Percentiles rank a stretch among this genome's conserved stretches.
phyloP scores from a whole-genome alignment of 441 rosid genomes.

The Croton laevigatus region DNA sequence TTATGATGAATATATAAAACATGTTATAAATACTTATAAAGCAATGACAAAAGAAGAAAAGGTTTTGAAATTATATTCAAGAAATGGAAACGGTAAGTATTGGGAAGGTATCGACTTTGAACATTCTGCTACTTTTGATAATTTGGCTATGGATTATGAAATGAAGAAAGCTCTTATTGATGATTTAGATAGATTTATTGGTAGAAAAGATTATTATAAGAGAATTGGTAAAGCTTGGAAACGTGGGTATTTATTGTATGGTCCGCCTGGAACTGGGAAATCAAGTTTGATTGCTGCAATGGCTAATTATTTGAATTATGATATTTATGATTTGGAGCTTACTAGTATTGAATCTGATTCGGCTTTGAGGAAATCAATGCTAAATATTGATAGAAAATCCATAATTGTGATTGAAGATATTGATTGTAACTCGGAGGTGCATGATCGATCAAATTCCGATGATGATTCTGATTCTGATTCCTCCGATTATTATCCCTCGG shows the following conservation, averaged over 20 bases:
- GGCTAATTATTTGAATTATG: not conserved
- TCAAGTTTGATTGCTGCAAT: not conserved
- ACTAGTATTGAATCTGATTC: not conserved
- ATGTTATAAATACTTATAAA: not conserved
- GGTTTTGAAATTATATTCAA: not conserved
- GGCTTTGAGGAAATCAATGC: not conserved
- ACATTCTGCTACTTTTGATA: slow-evolving; percentile 13
- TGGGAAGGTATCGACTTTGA: not conserved
- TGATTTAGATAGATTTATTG: slow-evolving; percentile 35
- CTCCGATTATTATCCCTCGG: too few relatives aligned
- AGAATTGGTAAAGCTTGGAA: slow-evolving; percentile 40
- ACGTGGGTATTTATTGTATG: slow-evolving; percentile 36
- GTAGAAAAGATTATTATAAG: slow-evolving; percentile 29
- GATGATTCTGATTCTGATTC: too few relatives aligned
- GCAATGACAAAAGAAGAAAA: not conserved
- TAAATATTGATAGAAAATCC: not conserved
- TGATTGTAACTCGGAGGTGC: not conserved
- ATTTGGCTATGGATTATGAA: not conserved
- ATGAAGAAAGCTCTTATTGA: slow-evolving; percentile 29
- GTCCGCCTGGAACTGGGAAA: slow-evolving; percentile 17
- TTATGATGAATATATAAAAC: not conserved
- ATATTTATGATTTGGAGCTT: not conserved
- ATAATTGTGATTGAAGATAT: not conserved
- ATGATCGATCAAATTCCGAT: too few relatives aligned
- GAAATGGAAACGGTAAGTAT: too few relatives aligned